These are phyloP conservation scores for Penicillium ucsense DNA, from an alignment of 495 filamentous ascomycete species.

Conservation along the genomic window DNA sequence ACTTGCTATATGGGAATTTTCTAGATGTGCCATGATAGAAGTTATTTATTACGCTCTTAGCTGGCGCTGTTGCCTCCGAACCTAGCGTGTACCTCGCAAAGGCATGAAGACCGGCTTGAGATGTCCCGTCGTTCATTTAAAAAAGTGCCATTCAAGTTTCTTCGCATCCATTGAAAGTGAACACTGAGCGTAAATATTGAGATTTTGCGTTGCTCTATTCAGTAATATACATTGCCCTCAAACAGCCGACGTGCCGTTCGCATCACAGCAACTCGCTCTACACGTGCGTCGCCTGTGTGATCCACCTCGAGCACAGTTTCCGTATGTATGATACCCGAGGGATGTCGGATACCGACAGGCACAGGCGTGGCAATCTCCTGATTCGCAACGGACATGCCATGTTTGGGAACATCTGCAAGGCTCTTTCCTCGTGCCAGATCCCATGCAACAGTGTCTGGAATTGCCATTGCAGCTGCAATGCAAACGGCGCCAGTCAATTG, in stretches of 20 bases:
- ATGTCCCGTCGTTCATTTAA: too few species aligned
- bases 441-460: constrained; percentile 20
- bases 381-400: constrained; percentile 9
- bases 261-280: constrained; percentile 17
- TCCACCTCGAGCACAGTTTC: constrained; percentile 8
- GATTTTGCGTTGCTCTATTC: background rate
- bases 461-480: constrained; percentile 16
- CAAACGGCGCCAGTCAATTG: constrained; percentile 28
- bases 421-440: constrained; percentile 1
- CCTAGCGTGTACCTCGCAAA: too few species aligned
- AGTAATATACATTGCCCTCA: constrained; percentile 17
- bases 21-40: too few species aligned
- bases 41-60: too few species aligned
- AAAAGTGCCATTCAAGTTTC: too few species aligned
- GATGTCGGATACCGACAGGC: constrained; percentile 11
- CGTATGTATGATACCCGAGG: constrained; percentile 12
- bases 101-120: too few species aligned
- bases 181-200: background rate
- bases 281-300: constrained; percentile 1
- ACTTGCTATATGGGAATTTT: too few species aligned
- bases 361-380: constrained; percentile 3
- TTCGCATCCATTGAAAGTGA: too few species aligned
- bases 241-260: constrained; percentile 13
- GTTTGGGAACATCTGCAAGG: constrained; percentile 2
- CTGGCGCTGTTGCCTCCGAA: too few species aligned